Base-by-base conservation (phyloP, 805 yeast genomes). In the Komagataella phaffii region DNA sequence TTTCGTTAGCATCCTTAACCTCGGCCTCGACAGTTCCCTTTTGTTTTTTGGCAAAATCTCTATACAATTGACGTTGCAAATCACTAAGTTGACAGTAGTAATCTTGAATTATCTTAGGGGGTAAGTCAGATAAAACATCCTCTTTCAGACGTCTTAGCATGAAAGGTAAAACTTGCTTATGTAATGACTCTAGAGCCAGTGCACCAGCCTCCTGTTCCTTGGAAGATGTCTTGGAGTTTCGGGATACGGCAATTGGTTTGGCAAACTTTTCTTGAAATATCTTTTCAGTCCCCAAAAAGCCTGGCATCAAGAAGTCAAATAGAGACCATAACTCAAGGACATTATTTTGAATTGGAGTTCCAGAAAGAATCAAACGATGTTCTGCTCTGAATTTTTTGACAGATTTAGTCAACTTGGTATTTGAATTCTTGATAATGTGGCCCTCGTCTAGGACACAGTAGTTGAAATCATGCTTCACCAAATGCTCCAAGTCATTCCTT, bases 141-240 rank as follows among this genome's bases (percentile, higher is more conserved):
- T 93, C 98, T 65, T 93, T 93, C 61, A 93, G 75, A 64, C 99
- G 83, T 65, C 99, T 84, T 56, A 93, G 72, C 89, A 95, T 85
- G 65, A 93, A 93, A 14, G 99, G 99, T 48, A 93, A 72, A 0
- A 89, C 98, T 59, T 93, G 99, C 60, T 91, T 93, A 67, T 93
- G 99, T 55, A 93, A 73, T 0, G 97, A 91, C 61, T 93, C 99
- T 54, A 95, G 72, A 0, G 98, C 99, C 55, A 93, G 71, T 0
- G 97, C 96, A 47, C 99, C 99, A 1, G 89, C 88, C 63, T 93
- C 99, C 64, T 93, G 98, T 59, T 93, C 99, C 60, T 83, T 91
- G 0, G 95, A 83, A 2, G 89, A 79, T 0, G 90, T 87, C 63
- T 90, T 91, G 57, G 88, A 83, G 57, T 86, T 88, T 62, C 96